phyloP scores from a whole-genome alignment of 495 filamentous ascomycete species.

The Xylaria longipes region DNA sequence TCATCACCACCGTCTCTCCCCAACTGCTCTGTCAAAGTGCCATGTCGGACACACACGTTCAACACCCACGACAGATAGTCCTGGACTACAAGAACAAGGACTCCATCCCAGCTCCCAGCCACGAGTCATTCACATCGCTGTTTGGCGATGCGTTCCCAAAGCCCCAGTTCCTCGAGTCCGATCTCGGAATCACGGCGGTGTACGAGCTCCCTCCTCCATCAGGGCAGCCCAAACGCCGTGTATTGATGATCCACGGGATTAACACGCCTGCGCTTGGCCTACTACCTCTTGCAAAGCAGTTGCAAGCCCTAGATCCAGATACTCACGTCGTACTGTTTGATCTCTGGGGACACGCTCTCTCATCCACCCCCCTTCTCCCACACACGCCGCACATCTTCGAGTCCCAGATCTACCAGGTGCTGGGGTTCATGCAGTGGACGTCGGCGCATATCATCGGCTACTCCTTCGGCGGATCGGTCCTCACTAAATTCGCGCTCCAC shows the following conservation, averaged over 20 bases:
- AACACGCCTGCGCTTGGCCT: slow-evolving; percentile 40
- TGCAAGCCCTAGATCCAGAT: slow-evolving; percentile 20
- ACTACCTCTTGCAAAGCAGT: slow-evolving; percentile 31
- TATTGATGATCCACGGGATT: slow-evolving; percentile 38
- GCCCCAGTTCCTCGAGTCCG: slow-evolving; percentile 19
- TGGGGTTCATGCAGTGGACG: slow-evolving; percentile 31
- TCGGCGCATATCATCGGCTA: slow-evolving; percentile 38
- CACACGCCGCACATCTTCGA: slow-evolving; percentile 36
- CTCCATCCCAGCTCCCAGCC: neutral
- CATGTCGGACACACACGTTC: slow-evolving; percentile 2
- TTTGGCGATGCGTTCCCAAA: slow-evolving; percentile 11
- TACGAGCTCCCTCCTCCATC: slow-evolving; percentile 7
- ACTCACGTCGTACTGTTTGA: slow-evolving; percentile 35
- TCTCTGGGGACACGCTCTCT: slow-evolving; percentile 41
- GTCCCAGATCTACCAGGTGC: slow-evolving; percentile 31
- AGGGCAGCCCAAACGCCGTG: slow-evolving; percentile 19
- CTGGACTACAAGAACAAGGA: neutral
- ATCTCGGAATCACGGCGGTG: slow-evolving; percentile 12
- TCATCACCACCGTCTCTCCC: neutral
- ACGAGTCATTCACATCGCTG: slow-evolving; percentile 5
- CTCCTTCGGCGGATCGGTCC: slow-evolving; percentile 36
- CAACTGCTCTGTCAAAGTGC: neutral
- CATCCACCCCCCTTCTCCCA: slow-evolving; percentile 35
- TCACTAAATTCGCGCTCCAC: slow-evolving; percentile 29
- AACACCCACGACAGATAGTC: neutral